Evolutionary conservation across 108 stramenopile genomes (phyloP).

Genomic region (Nannochloropsis salina): DNA sequence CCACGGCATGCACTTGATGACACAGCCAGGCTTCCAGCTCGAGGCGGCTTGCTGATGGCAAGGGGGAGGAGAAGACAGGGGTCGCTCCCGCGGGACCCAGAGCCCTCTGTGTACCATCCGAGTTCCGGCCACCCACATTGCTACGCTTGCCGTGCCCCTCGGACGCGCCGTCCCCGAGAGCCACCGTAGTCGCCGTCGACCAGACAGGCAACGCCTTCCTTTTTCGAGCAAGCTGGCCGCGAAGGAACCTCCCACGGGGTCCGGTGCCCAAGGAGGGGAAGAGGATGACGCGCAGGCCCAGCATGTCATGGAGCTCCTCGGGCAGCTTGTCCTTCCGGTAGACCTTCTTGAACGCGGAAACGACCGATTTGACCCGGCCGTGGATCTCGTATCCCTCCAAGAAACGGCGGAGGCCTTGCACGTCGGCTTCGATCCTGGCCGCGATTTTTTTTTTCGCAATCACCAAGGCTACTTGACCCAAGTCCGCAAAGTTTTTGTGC

Average conservation of each 20-base stretch:
- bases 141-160: not conserved
- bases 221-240: not conserved
- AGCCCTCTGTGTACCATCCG: not conserved
- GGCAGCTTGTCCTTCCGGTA: conserved; percentile 9
- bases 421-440: not conserved
- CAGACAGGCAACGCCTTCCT: not conserved
- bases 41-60: not conserved
- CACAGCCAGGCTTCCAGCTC: not conserved
- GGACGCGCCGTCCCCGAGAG: not conserved
- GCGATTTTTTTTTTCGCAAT: not conserved
- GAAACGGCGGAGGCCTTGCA: not conserved
- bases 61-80: not conserved
- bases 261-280: not conserved
- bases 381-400: conserved; percentile 17
- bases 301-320: conserved; percentile 1
- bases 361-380: not conserved
- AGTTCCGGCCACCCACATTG: not conserved
- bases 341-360: conserved; percentile 6
- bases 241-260: not conserved
- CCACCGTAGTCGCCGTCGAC: not conserved
- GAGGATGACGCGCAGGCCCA: not conserved
- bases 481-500: conserved; percentile 15
- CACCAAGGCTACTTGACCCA: not conserved
- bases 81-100: not conserved
- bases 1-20: not conserved